phyloP scores from a whole-genome alignment of 805 yeast species.

The Metschnikowia baotianmanensis region DNA sequence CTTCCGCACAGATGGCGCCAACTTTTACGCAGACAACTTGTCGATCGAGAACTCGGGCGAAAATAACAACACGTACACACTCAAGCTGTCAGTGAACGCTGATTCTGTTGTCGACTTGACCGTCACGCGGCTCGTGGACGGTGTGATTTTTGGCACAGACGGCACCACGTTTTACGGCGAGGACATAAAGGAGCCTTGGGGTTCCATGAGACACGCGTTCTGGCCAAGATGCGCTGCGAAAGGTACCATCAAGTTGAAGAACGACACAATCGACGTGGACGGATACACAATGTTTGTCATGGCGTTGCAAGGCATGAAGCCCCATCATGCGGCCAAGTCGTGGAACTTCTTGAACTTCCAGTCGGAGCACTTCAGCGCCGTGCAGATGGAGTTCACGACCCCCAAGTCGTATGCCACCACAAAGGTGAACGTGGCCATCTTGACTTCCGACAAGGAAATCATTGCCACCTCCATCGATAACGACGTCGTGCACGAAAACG shows the following conservation, averaged over 20 bases:
- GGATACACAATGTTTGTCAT: constrained; percentile 79
- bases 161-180: constrained; percentile 88
- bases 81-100: constrained; percentile 63
- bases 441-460: constrained; percentile 62
- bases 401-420: constrained; percentile 86
- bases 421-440: constrained; percentile 74
- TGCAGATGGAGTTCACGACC: constrained; percentile 93
- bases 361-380: constrained; percentile 67
- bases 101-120: constrained; percentile 70
- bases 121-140: constrained; percentile 62
- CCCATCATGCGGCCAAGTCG: constrained; percentile 95
- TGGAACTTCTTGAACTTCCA: constrained; percentile 96
- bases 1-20: constrained; percentile 67
- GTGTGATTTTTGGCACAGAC: constrained; percentile 86
- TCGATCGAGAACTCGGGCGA: constrained; percentile 60
- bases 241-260: constrained; percentile 59
- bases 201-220: constrained; percentile 90
- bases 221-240: constrained; percentile 85
- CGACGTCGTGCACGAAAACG: constrained; percentile 52
- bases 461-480: constrained; percentile 64
- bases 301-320: constrained; percentile 99
- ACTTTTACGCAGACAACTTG: constrained; percentile 76
- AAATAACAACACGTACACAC: constrained; percentile 40
- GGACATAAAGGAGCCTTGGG: constrained; percentile 87
- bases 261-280: constrained; percentile 35